phyloP scores from a whole-genome alignment of 2,329 filamentous ascomycete genomes.

The Fusarium humuli region DNA sequence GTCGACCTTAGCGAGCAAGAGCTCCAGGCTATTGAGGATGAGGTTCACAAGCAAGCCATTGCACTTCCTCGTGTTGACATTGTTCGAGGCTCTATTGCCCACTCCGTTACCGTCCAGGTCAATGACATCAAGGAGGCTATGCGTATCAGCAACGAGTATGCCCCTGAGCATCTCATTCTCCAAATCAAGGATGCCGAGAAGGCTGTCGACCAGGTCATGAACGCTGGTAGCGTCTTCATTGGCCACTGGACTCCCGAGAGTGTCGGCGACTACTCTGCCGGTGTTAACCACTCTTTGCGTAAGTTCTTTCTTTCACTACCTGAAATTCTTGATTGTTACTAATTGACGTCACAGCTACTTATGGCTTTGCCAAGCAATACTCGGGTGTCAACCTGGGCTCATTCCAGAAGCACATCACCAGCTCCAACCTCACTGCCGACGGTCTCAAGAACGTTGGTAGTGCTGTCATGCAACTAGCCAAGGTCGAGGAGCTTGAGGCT shows the following conservation, averaged over 20 bases:
- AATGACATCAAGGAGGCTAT: constrained; percentile 78
- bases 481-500: constrained; percentile 93
- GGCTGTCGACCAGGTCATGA: constrained; percentile 82
- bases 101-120: constrained; percentile 89
- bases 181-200: constrained; percentile 83
- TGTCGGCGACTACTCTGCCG: constrained; percentile 97
- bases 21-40: constrained; percentile 87
- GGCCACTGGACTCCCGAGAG: constrained; percentile 97
- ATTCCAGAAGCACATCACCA: constrained; percentile 98
- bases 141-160: constrained; percentile 90
- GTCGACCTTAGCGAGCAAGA: constrained; percentile 80
- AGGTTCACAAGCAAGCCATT: constrained; percentile 87
- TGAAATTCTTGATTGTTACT: constrained; percentile 13
- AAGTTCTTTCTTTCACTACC: constrained; percentile 60
- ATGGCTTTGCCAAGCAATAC: constrained; percentile 98
- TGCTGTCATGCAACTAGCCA: constrained; percentile 94
- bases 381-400: constrained; percentile 96
- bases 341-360: constrained; percentile 74
- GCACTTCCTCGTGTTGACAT: constrained; percentile 92
- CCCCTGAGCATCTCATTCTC: constrained; percentile 95
- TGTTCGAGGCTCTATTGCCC: constrained; percentile 87
- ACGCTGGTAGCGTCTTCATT: constrained; percentile 96
- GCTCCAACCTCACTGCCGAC: constrained; percentile 86
- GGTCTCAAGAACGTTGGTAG: constrained; percentile 86
- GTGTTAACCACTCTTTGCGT: constrained; percentile 97